Base-by-base conservation (phyloP, 2,329 filamentous ascomycete genomes). In the Cladobotryum mycophilum region DNA sequence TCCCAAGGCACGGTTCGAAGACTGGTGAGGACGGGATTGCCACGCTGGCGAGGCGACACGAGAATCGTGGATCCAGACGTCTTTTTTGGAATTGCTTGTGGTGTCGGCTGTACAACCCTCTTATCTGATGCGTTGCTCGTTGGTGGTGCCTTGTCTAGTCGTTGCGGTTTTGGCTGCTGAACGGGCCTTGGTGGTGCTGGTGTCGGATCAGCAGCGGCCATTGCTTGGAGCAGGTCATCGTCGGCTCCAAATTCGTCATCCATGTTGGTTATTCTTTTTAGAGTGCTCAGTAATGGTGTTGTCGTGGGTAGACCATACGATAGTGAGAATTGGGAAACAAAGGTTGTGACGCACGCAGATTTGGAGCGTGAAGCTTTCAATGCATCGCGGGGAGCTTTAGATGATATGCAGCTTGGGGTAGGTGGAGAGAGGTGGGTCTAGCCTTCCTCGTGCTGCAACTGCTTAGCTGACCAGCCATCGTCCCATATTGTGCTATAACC, bases 31-130 rank as follows among this genome's bases (percentile, higher is more conserved):
- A 97, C 87, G 0, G 93, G 93, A 61, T 99, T 99, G 55, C 92
- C 93, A 69, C 95, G 95, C 68, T 99, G 91, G 38, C 91, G 84
- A 14, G 89, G 86, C 35, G 91, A 96, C 30, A 97, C 91, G 17
- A 95, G 78, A 57, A 97, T 95, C 5, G 86, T 82, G 14, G 88
- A 89, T 4, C 86, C 85, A 2, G 81, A 70, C 7, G 74, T 74
- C 44, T 74, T 73, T 54, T 81, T 79, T 1, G 88, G 80, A 3
- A 96, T 76, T n/a, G 82, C 85, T 71, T 96, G 91, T 1, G 91
- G 92, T 52, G 85, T 95, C 11, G 90, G 91, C 68, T 96, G 92
- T 34, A 92, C 84, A 22, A 95, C 77, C 61, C 84, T 86, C 37
- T 73, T 63, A 37, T 64, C 66, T 3, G 67, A 56, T 5, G 65